Evolutionary conservation across 2,329 filamentous ascomycete genomes (phyloP), one percentile per base, ranked within the genome.

Genomic region (Cladophialophora carrionii): DNA sequence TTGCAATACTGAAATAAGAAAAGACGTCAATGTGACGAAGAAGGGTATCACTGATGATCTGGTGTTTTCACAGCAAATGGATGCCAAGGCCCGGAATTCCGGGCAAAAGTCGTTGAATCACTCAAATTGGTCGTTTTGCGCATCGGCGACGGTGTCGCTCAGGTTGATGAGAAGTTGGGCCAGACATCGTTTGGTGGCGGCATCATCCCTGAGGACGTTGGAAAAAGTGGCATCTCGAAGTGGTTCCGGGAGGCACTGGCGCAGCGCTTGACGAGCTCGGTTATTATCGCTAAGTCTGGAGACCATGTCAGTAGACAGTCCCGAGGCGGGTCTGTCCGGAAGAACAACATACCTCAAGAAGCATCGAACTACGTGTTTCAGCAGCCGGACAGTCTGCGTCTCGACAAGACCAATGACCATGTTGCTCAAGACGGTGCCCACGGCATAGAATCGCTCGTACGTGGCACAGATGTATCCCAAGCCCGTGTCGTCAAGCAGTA

Each of bases 331-430:
- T 1, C 10, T 54, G 46, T 31, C 2, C n/a, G 55, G 26, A 62
- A 37, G 43, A 29, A 34, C 14, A 34, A 80, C 87, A 72, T 82
- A 96, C 92, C 95, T 87, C 75, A 99, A 85, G 78, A 99, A 99
- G 80, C 95, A 99, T 71, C 95, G 85, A 37, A 99, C 95, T 63
- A 99, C 95, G 76, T 99, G 95, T 85, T 99, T 99, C 26, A 99
- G 86, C 54, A 99, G 84, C 59, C 95, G 86, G 32, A 96, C 95
- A 1, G 95, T 99, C 80, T 99, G 95, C 75, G 96, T 94, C 78
- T 99, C 95, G 46, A 98, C 95, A 43, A 99, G 85, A 80, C 98
- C 94, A 60, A 90, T 92, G 63, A 99, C 95, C 95, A 99, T 99
- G 76, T 98, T 99, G 81, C 92, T 96, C 46, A 99, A 82, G 5